A percentile compares a stretch with the other conserved stretches of the same genome.
Evolutionary conservation across 179 eudicot genomes (phyloP).

Genomic region (Vitellaria paradoxa): DNA sequence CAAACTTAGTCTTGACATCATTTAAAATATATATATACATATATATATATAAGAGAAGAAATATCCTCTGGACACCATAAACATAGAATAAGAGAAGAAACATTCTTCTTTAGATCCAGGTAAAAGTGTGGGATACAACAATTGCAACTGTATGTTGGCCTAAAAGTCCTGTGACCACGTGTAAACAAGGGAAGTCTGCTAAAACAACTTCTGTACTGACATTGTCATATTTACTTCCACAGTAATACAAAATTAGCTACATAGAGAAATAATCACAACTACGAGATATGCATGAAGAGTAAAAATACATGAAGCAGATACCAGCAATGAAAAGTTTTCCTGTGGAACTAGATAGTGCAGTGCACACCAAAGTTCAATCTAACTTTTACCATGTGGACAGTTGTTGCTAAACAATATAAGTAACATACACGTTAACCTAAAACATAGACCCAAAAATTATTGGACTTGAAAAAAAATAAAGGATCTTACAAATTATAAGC

Average conservation of each 20-base stretch:
- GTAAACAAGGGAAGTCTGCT: background rate
- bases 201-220: background rate
- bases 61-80: slow-evolving; percentile 22
- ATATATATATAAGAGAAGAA: background rate
- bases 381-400: background rate
- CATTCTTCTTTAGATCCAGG: background rate
- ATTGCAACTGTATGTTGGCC: background rate
- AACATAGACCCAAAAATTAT: background rate
- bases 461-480: background rate
- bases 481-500: background rate
- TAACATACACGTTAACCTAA: background rate
- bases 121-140: background rate
- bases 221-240: background rate
- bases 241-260: background rate
- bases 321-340: background rate
- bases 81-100: background rate
- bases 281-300: background rate
- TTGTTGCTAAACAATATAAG: background rate
- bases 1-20: background rate
- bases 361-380: background rate
- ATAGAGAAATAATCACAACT: background rate
- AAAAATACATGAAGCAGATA: background rate
- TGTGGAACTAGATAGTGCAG: background rate
- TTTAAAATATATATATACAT: too few species aligned
- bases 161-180: background rate